Base-by-base conservation (phyloP, 805 yeast genomes). In the Pichia kluyveri region DNA sequence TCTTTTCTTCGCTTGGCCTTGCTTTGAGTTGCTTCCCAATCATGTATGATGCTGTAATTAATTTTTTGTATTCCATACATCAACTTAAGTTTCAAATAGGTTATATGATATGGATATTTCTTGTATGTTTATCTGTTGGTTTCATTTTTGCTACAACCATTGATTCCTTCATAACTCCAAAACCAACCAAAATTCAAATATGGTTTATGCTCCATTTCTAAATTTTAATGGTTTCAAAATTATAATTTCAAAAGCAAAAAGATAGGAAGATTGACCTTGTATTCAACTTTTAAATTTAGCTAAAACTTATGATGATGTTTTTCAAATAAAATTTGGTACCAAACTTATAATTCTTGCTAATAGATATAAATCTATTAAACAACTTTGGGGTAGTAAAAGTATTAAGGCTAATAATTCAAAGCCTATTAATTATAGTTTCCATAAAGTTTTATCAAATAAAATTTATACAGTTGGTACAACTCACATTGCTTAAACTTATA, bases 401-500 rank as follows among this genome's bases (percentile, higher is more conserved):
- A 66, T 79, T 8, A 60, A 68, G 34, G 75, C 80, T 4, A 77
- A 76, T 51, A 81, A 78, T 55, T 84, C 91, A 1, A 67, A 93
- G 39, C 93, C 93, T 0, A 62, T 71, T 19, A 68, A 75, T 46
- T 77, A 76, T 60, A 82, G 89, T 1, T 85, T 86, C 64, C 93
- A 86, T 63, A 66, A 70, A 18, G 69, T 83, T 3, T 68, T 83
- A 40, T 72, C 83, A 0, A 62, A 69, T 23, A 79, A 73, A 47
- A 79, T 83, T 0, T 77, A 72, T 54, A 82, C 87, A 0, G 69
- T 82, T 17, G 87, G 87, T 0, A 77, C 85, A 1, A 80, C 85
- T 0, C 86, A 86, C 1, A 72, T 68, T 49, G 76, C 82, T 1
- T 63, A 60, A 0, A 65, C 76, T 2, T 81, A 67, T 53, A 62